Base-by-base conservation (phyloP, 257 asterid species). In the Przewalskia tangutica region DNA sequence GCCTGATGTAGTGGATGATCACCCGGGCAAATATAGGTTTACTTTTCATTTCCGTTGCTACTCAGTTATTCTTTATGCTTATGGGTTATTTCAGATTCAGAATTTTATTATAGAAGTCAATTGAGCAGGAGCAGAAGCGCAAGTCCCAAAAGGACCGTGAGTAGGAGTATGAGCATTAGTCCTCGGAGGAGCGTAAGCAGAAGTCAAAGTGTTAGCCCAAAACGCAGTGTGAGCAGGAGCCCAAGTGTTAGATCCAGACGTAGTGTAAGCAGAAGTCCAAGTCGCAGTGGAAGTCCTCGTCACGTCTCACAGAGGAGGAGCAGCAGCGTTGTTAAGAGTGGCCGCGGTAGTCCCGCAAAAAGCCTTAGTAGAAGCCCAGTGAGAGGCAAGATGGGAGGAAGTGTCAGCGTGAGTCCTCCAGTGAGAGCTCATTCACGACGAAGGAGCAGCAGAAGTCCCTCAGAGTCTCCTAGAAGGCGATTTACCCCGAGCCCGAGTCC, bases 111-210 rank as follows among this genome's bases (percentile, higher is more conserved):
- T 86, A 71, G 60, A 79, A 50, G 84, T 84, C 84, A 83, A 38
- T 77, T 83, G 83, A 71, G 84, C 95, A 95, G 98, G 94, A 93
- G 98, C 86, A 89, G 89, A 84, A 96, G 98, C 87, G 4, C 80
- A 51, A 93, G 95, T 85, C 97, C 90, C 78, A 87, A 83, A 81
- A 87, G 90, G 78, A 50, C 91, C 71, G 46, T 80, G 89, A 94
- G 95, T 81, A 91, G 90, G 93, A 95, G 99, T 86, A 92, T 91
- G 97, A 95, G 99, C 90, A 90, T 95, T 67, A 95, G 99, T 85
- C 98, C 99, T 17, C 89, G 78, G 81, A 85, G 91, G 85, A 86
- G 84, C 86, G 85, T 79, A 67, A 89, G 88, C 83, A 85, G 90
- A 86, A 94, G 96, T 80, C 91, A 86, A 18, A 87, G 85, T 81